Conservation (phyloP, 768 basidiomycete genomes). For the Cystofilobasidium macerans region DNA sequence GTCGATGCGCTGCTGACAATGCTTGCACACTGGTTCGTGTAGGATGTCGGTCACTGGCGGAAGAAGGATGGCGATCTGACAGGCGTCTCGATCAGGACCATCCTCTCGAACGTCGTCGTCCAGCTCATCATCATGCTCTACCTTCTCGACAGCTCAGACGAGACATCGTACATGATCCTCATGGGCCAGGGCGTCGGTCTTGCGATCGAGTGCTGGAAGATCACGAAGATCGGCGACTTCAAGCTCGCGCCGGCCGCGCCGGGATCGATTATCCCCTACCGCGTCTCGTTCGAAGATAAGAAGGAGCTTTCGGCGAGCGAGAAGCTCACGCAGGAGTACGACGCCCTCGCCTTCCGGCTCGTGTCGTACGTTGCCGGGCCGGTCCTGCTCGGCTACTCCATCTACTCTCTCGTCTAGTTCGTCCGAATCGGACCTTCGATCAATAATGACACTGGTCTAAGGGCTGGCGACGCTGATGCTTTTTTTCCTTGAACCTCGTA, state of each 20-base stretch:
- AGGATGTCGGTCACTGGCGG: conserved; percentile 86
- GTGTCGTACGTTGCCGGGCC: conserved; percentile 85
- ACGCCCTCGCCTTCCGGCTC: conserved; percentile 43
- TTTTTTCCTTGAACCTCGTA: too few relatives aligned
- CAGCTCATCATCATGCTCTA: conserved; percentile 72
- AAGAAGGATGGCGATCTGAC: conserved; percentile 80
- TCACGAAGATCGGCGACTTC: conserved; percentile 64
- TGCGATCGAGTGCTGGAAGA: conserved; percentile 77
- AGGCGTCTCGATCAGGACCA: conserved; percentile 78
- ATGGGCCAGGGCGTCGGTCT: conserved; percentile 42
- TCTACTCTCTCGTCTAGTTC: conserved; percentile 36
- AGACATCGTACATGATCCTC: conserved; percentile 97
- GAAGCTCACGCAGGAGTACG: conserved; percentile 91
- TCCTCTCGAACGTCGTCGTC: conserved; percentile 86
- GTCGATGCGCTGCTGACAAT: too few relatives aligned
- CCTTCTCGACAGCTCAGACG: conserved; percentile 85
- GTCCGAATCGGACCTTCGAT: too few relatives aligned
- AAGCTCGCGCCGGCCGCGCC: conserved; percentile 51
- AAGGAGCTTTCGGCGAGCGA: conserved; percentile 94
- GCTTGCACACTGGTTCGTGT: too few relatives aligned
- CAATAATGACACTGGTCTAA: too few relatives aligned
- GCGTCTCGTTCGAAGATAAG: conserved; percentile 76
- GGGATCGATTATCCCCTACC: conserved; percentile 65
- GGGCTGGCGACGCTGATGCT: too few relatives aligned
- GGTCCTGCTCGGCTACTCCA: conserved; percentile 41